phyloP scores from a whole-genome alignment of 2,329 filamentous ascomycete genomes.

The Diaporthe nobilis region DNA sequence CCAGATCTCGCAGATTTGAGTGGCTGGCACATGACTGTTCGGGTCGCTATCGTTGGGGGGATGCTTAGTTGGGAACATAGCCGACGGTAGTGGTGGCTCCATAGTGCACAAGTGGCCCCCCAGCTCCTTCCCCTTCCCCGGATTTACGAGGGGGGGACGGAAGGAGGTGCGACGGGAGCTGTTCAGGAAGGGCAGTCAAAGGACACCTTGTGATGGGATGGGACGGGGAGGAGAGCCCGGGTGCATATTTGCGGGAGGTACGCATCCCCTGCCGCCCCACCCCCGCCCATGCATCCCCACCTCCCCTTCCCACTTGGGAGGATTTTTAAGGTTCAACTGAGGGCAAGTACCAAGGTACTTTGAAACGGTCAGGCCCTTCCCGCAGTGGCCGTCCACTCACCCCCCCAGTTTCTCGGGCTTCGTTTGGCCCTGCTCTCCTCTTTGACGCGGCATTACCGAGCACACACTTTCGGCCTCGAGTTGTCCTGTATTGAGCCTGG shows the following conservation, averaged over 20 bases:
- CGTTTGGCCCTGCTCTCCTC: constrained; percentile 1
- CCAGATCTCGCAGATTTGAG: background rate
- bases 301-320: background rate
- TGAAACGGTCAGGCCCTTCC: constrained; percentile 18
- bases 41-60: background rate
- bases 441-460: background rate
- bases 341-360: constrained; percentile 17
- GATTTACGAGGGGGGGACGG: constrained; percentile 12
- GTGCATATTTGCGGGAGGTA: background rate
- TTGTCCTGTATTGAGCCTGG: background rate
- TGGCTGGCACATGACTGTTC: background rate
- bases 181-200: background rate
- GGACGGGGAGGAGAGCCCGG: background rate
- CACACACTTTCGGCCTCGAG: background rate
- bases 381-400: background rate
- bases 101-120: background rate
- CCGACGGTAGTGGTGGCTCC: constrained; percentile 19
- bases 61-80: constrained; percentile 5
- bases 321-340: background rate
- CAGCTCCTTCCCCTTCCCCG: constrained; percentile 12
- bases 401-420: constrained; percentile 7
- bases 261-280: constrained; percentile 7
- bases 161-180: background rate
- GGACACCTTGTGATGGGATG: background rate
- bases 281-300: constrained; percentile 11